Percentiles rank a stretch among this genome's conserved stretches.
Evolutionary conservation across 495 filamentous ascomycete species (phyloP).

Genomic region (Penicillium angulare): DNA sequence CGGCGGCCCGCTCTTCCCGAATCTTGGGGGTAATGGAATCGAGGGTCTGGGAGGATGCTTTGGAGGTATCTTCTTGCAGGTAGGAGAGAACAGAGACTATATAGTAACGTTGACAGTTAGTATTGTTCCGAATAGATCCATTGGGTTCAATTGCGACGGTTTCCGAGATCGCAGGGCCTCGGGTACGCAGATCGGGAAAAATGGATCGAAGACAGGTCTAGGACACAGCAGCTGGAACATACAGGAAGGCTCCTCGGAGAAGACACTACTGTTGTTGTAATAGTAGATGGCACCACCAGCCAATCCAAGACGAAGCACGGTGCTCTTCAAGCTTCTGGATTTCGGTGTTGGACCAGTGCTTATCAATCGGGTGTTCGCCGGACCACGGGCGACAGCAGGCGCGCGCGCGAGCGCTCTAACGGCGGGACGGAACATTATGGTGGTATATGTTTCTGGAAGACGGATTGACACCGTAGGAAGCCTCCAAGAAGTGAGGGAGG

Average conservation of each 20-base stretch:
- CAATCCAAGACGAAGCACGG: slow-evolving; percentile 67
- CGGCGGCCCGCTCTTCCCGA: slow-evolving; percentile 30
- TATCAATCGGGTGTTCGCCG: slow-evolving; percentile 59
- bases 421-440: slow-evolving; percentile 61
- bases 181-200: not conserved
- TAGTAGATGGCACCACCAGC: slow-evolving; percentile 82
- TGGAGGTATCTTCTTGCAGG: slow-evolving; percentile 22
- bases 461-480: slow-evolving; percentile 12
- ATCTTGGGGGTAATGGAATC: slow-evolving; percentile 46
- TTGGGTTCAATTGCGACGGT: not conserved
- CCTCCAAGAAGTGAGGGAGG: slow-evolving; percentile 10
- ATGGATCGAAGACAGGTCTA: not conserved
- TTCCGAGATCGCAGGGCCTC: slow-evolving; percentile 9
- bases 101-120: not conserved
- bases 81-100: slow-evolving; percentile 37
- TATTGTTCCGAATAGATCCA: slow-evolving; percentile 4
- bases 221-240: slow-evolving; percentile 31
- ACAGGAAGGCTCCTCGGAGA: slow-evolving; percentile 82
- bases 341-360: slow-evolving; percentile 68
- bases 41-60: slow-evolving; percentile 38
- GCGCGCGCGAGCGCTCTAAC: slow-evolving; percentile 54
- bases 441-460: slow-evolving; percentile 7
- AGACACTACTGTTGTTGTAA: slow-evolving; percentile 85
- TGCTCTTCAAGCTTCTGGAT: slow-evolving; percentile 78
- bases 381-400: slow-evolving; percentile 40